A percentile compares a stretch with the other conserved stretches of the same genome.
These are phyloP conservation scores for Dendrobium catenatum DNA, from an alignment of 106 monocot species.

Conservation along the genomic window DNA sequence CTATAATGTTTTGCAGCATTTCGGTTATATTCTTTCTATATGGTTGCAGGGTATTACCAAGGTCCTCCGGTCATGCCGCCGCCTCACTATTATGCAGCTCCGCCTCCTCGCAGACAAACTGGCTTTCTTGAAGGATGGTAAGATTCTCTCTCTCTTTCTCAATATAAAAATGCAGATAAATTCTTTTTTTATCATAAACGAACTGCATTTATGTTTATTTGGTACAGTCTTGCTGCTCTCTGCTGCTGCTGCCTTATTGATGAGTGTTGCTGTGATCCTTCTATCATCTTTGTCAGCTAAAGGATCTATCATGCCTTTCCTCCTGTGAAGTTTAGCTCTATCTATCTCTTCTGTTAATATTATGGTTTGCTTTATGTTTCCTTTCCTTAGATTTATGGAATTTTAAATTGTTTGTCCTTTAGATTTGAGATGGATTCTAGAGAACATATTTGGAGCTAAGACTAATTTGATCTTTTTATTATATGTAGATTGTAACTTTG, in stretches of 20 bases:
- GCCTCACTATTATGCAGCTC: constrained; percentile 49
- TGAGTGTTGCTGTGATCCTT: constrained; percentile 64
- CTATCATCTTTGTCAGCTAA: constrained; percentile 27
- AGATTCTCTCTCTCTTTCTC: not conserved
- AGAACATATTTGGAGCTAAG: too few species aligned
- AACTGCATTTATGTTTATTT: not conserved
- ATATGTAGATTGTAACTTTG: too few species aligned
- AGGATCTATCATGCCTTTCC: not conserved
- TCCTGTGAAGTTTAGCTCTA: not conserved
- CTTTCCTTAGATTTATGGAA: not conserved
- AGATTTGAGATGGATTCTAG: too few species aligned
- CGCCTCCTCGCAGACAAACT: constrained; percentile 30
- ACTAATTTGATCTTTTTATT: too few species aligned
- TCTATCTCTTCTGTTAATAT: not conserved
- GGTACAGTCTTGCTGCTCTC: constrained; percentile 45
- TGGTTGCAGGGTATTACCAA: constrained; percentile 53
- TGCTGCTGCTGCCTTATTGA: constrained; percentile 69
- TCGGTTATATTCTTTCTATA: not conserved
- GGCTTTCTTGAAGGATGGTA: constrained; percentile 88
- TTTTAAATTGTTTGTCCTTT: not conserved
- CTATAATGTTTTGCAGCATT: not conserved
- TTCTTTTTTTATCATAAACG: not conserved
- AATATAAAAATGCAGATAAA: not conserved
- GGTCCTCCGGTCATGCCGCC: constrained; percentile 81
- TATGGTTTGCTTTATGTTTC: not conserved